A percentile compares a stretch with the other conserved stretches of the same genome.
phyloP scores from a whole-genome alignment of 371 early-diverging fungal genomes.

The Dinochytrium kinnereticum region DNA sequence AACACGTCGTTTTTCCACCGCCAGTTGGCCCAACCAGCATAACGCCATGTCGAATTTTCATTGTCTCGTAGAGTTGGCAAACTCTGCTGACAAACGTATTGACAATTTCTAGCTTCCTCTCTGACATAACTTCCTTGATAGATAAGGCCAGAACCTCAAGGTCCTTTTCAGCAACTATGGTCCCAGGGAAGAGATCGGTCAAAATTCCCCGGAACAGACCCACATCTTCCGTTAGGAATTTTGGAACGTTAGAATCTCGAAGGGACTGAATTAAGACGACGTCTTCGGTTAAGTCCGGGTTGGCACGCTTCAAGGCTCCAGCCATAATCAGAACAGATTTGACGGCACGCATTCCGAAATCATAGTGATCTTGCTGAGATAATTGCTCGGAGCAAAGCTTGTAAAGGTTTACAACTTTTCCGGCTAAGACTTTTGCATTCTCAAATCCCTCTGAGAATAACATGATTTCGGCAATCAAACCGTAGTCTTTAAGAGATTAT shows the following conservation, averaged over 20 bases:
- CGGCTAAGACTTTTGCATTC: constrained; percentile 59
- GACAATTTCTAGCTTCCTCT: constrained; percentile 48
- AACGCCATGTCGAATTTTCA: constrained; percentile 62
- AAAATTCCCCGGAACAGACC: constrained; percentile 60
- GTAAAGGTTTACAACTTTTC: constrained; percentile 65
- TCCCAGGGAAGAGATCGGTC: constrained; percentile 61
- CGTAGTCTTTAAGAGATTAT: constrained; percentile 49
- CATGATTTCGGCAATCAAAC: constrained; percentile 67
- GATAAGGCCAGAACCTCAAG: constrained; percentile 46
- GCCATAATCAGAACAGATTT: constrained; percentile 67
- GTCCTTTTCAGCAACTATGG: constrained; percentile 55
- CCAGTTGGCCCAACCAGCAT: constrained; percentile 68
- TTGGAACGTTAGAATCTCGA: constrained; percentile 63
- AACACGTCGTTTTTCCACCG: constrained; percentile 64
- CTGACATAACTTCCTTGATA: constrained; percentile 50
- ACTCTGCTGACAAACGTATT: constrained; percentile 53
- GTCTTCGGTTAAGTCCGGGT: constrained; percentile 59
- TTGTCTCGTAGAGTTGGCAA: constrained; percentile 62
- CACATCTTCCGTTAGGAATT: constrained; percentile 64
- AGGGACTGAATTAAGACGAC: constrained; percentile 59
- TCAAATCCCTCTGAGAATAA: constrained; percentile 67
- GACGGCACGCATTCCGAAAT: constrained; percentile 67
- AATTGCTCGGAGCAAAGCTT: constrained; percentile 67
- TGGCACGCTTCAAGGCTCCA: constrained; percentile 58
- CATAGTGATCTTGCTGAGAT: constrained; percentile 66